Conservation (phyloP, 2,329 filamentous ascomycete genomes). For the Penicillium glabrum region DNA sequence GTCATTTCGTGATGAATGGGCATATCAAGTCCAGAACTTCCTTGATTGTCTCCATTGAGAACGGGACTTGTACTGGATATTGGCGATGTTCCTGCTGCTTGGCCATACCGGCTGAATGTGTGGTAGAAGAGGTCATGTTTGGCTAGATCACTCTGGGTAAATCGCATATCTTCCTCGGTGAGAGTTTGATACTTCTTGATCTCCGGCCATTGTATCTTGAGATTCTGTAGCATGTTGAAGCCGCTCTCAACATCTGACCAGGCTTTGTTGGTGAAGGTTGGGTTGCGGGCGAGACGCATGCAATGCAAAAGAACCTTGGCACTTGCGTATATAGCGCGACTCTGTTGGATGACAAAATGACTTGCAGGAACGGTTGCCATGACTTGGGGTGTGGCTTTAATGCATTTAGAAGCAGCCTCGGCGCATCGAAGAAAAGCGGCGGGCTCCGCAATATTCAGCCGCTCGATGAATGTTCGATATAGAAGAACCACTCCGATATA, state of each 20-base stretch:
- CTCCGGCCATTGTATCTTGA: constrained; percentile 10
- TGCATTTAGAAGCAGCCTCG: constrained; percentile 11
- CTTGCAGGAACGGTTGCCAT: constrained; percentile 7
- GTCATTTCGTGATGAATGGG: neutral
- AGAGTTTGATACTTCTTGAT: constrained; percentile 7
- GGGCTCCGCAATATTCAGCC: constrained; percentile 1
- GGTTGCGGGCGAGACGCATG: constrained; percentile 8
- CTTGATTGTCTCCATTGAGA: neutral
- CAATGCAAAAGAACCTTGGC: constrained; percentile 8
- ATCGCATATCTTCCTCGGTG: constrained; percentile 1
- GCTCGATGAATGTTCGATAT: constrained; percentile 8
- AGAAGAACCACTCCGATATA: constrained; percentile 9
- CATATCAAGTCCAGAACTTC: neutral
- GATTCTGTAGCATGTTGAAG: constrained; percentile 2
- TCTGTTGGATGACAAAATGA: constrained; percentile 10
- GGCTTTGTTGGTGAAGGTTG: constrained; percentile 7
- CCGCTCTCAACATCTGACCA: constrained; percentile 7
- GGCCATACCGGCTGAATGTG: constrained; percentile 1
- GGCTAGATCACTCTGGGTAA: constrained; percentile 2
- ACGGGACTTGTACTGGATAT: neutral
- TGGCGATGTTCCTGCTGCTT: neutral
- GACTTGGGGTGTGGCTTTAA: constrained; percentile 7
- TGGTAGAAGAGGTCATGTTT: constrained; percentile 3
- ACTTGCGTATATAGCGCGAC: constrained; percentile 8
- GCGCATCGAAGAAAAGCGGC: constrained; percentile 6